Evolutionary conservation across 2,329 filamentous ascomycete species (phyloP).

Genomic region (Cordyceps javanica): DNA sequence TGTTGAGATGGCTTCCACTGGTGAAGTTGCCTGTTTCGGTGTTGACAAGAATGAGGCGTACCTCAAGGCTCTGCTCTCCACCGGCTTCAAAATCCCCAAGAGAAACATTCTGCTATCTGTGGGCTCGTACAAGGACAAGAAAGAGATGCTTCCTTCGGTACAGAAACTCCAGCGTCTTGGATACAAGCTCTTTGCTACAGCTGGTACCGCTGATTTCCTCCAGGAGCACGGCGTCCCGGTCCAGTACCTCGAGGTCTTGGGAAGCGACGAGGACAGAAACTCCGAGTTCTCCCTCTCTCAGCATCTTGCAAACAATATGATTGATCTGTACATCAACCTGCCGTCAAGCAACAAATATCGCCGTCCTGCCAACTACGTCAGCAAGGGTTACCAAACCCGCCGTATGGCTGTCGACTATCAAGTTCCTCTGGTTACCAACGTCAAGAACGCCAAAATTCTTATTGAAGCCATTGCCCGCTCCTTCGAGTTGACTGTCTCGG

Average conservation of each 20-base stretch:
- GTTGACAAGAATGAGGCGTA: constrained; percentile 96
- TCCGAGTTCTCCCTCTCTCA: constrained; percentile 96
- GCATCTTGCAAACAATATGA: constrained; percentile 94
- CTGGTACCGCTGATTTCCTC: constrained; percentile 93
- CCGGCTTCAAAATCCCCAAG: constrained; percentile 92
- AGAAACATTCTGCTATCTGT: constrained; percentile 94
- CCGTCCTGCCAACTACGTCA: constrained; percentile 96
- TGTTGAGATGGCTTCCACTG: constrained; percentile 98
- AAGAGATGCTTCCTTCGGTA: constrained; percentile 92
- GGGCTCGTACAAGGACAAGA: constrained; percentile 95
- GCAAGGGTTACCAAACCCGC: constrained; percentile 91
- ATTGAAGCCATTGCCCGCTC: constrained; percentile 90
- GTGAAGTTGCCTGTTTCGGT: constrained; percentile 95
- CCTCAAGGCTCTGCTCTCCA: constrained; percentile 90
- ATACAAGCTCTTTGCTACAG: constrained; percentile 93
- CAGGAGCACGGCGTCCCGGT: constrained; percentile 88
- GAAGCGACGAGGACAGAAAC: constrained; percentile 75
- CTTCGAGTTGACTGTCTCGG: constrained; percentile 76
- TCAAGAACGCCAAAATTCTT: constrained; percentile 97
- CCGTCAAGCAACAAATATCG: constrained; percentile 98
- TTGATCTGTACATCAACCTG: constrained; percentile 97
- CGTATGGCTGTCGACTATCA: constrained; percentile 98
- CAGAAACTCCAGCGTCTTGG: constrained; percentile 83
- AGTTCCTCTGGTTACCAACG: constrained; percentile 93
- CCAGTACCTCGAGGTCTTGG: constrained; percentile 86